Base-by-base conservation (phyloP, 2,329 filamentous ascomycete species). In the Sporothrix euskadiensis region DNA sequence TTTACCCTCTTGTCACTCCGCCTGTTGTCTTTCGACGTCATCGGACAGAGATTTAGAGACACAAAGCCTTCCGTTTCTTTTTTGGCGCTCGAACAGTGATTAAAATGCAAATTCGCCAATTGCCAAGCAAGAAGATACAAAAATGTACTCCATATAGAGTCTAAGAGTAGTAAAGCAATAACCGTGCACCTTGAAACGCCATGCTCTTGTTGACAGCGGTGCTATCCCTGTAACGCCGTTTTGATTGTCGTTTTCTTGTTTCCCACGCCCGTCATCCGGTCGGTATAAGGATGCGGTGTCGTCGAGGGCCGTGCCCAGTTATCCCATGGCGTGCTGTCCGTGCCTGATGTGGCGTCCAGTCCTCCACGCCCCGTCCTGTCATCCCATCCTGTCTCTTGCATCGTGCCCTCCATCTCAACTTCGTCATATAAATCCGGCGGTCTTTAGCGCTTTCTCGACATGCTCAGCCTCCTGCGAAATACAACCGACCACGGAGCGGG, bases 351-450 rank as follows among this genome's bases (percentile, higher is more conserved):
- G 26, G 26, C 2, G n/a, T 69, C 47, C 44, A 22, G 14, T 32
- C 44, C 12, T 8, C 26, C 41, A 26, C 2, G 14, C 26, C 22
- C 16, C 26, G 41, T 32, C 22, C 35, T 41, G 32, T 26, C 61
- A 7, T 19, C 12, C 30, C 47, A 6, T n/a, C 12, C 9, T 47
- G n/a, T 30, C 9, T 44, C n/a, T 30, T 12, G 35, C 44, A n/a
- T 65, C 10, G 3, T 2, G 56, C 9, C 30, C 1, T 32, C 10
- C 14, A 26, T 14, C n/a, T 30, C 35, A 41, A 19, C 69, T 57
- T 57, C 59, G 41, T 80, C 81, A 86, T 56, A 85, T 52, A 56
- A 84, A 77, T n/a, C 84, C 85, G 22, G 77, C 76, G 14, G 80
- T 77, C 79, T 82, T 82, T 73, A 86, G 80, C 47, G 80, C 79